Conservation (phyloP, 345 rosid genomes). For the Citrus unshiu region DNA sequence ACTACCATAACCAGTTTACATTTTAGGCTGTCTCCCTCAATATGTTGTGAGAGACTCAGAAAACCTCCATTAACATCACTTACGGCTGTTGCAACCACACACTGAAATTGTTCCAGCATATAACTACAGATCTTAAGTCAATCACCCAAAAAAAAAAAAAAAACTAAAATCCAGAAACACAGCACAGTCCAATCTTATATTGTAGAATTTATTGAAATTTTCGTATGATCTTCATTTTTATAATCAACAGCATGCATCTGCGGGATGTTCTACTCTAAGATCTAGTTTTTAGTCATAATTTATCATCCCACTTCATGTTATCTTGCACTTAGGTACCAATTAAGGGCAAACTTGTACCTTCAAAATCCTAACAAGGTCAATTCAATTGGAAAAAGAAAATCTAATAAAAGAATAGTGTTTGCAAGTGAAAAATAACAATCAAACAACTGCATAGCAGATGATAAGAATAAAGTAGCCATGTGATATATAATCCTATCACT, state of each 20-base stretch:
- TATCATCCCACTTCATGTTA: not conserved
- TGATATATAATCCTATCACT: not conserved
- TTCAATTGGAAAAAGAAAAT: not conserved
- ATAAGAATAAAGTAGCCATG: not conserved
- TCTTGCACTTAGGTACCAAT: not conserved
- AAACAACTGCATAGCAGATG: not conserved
- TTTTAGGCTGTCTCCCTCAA: not conserved
- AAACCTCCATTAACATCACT: not conserved
- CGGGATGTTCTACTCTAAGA: not conserved
- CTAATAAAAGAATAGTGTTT: not conserved
- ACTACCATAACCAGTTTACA: not conserved
- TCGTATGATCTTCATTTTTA: not conserved
- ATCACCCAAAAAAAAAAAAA: not conserved
- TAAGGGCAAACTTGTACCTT: not conserved
- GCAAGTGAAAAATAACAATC: not conserved
- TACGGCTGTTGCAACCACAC: not conserved
- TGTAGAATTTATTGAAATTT: too few species aligned
- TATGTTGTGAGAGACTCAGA: not conserved
- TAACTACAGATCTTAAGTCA: not conserved
- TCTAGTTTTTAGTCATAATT: not conserved
- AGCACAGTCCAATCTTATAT: not conserved
- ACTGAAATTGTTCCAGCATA: not conserved
- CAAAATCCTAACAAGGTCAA: not conserved
- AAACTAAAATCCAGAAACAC: not conserved
- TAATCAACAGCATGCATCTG: not conserved